Evolutionary conservation across 202 grass and related monocot genomes (phyloP), one percentile per base, ranked within the genome.

Genomic region (Dendrocalamus latiflorus): DNA sequence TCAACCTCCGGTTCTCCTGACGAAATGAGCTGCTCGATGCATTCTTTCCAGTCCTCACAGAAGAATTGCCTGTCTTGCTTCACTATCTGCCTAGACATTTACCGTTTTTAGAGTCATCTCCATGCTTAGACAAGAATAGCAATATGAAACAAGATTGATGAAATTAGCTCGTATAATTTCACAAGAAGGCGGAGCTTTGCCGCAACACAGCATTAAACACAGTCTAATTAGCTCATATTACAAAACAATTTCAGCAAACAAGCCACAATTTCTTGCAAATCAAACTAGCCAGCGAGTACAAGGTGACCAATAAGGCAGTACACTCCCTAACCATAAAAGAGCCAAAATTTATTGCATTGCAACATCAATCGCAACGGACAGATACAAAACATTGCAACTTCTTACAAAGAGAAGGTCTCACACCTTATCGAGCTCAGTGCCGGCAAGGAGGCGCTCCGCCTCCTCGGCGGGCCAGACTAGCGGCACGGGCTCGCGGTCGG

Each of bases 381-480:
- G 13, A 73, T n/a, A 37, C 22, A 24, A 44, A 20, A 20, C 24
- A n/a, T 6, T 64, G 8, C 44, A 58, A 48, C 25, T 48, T 74
- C 6, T 36, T 61, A 70, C 18, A 55, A 16, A 16, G 26, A 43
- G 44, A 65, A 78, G 9, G 17, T 61, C 53, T 61, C 58, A 93
- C 93, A 98, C 91, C 95, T 87, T 90, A 56, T 95, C 87, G 21
- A 98, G 95, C 78, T 98, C 95, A 24, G 95, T 98, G 72, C 95
- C 93, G 7, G 69, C 72, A 9, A 98, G 91, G 63, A 95, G 89
- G 26, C 66, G 72, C 53, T 84, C 83, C 5, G 89, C 85, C 85
- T 98, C 91, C 18, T 83, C 69, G 28, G 74, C 81, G 9, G 79
- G 87, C 95, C 95, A 98, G 18, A 98, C 91, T 36, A 98, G 84